Evolutionary conservation across 2,329 filamentous ascomycete species (phyloP), one percentile per base, ranked within the genome.

Genomic region (Fusarium transvaalense): DNA sequence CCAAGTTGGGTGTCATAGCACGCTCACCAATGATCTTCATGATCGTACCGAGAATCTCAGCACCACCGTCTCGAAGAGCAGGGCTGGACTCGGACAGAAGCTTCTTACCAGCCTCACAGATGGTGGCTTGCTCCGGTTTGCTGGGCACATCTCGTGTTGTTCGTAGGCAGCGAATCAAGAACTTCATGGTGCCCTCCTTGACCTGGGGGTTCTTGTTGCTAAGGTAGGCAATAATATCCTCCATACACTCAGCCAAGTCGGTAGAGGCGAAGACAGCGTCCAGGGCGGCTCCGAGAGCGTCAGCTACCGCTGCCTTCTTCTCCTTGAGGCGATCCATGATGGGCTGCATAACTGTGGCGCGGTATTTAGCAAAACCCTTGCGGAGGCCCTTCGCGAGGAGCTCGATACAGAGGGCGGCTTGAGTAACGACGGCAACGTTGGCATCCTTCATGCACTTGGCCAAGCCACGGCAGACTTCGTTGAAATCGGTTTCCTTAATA

Each of bases 1-100:
- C 95, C 17, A 99, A 82, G 77, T 97, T 92, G 10, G 93, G 91
- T 42, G 92, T 93, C 96, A 99, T 99, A 53, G 92, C 92, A 59
- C 96, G 89, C 79, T 99, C 97, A 41, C 96, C 95, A 82, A 98
- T 92, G 56, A 99, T 98, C 82, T 98, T 99, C 96, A 97, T 98
- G 50, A 99, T 80, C 0, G 94, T 97, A 68, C 97, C 96, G 5
- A 99, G 83, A 34, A 96, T 90, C 78, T 99, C 96, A 15, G 94
- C 94, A 78, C 94, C 96, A 31, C 93, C 94, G 48, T 95, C 91
- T 80, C 96, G 89, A 61, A 97, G 88, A 5, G 87, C 90, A 73
- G 97, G 94, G 71, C 90, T 94, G 0, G 93, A 95, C 77, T 99
- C 96, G 0, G 94, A 91, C 17, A 99, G 84, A 10, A 98, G 83